Percentiles rank a stretch among this genome's conserved stretches.
phyloP scores from a whole-genome alignment of 495 filamentous ascomycete genomes.

The Neurospora sp. region DNA sequence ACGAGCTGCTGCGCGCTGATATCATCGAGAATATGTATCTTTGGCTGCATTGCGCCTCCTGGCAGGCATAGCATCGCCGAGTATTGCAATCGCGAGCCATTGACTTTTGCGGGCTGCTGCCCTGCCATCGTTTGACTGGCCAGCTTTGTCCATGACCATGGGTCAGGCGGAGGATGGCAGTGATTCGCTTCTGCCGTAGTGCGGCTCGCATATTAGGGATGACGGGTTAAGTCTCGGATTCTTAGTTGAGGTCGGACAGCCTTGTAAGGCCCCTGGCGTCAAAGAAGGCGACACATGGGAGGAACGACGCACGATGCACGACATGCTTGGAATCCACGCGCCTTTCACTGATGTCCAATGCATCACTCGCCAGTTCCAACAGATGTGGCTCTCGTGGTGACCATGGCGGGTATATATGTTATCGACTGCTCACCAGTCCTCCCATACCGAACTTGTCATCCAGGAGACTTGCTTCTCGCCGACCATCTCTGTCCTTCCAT shows the following conservation, averaged over 20 bases:
- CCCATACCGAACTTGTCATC: neutral
- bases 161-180: neutral
- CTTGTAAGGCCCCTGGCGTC: slow-evolving; percentile 1
- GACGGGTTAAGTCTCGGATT: neutral
- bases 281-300: neutral
- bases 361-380: neutral
- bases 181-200: neutral
- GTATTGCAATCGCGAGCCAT: neutral
- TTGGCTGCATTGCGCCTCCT: neutral
- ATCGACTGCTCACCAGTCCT: neutral
- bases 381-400: neutral
- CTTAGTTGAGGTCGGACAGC: neutral
- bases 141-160: neutral
- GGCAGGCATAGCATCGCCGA: neutral
- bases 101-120: neutral
- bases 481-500: neutral
- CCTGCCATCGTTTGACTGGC: neutral
- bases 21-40: neutral
- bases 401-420: neutral
- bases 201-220: neutral
- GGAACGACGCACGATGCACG: neutral
- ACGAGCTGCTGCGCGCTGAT: neutral
- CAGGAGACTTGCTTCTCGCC: neutral
- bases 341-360: neutral
- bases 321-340: neutral